phyloP scores from a whole-genome alignment of 2,329 filamentous ascomycete genomes.

The Albifimbria verrucaria region DNA sequence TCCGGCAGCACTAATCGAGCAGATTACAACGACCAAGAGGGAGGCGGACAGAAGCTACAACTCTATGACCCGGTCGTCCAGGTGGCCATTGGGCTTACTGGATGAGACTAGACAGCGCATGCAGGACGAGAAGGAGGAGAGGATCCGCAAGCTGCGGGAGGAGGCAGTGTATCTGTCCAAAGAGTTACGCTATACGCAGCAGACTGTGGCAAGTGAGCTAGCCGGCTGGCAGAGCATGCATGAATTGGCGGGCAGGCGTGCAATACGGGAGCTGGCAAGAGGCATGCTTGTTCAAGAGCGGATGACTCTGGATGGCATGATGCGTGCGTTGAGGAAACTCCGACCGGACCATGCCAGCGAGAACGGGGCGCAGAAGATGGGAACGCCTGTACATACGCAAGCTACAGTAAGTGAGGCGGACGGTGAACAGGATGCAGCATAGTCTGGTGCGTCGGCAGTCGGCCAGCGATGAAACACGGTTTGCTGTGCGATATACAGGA shows the following conservation, averaged over 20 bases:
- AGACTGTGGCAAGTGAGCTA: conserved; percentile 85
- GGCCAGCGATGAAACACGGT: no score
- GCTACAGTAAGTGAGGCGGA: no score
- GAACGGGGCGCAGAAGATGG: conserved; percentile 2
- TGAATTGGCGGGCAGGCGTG: conserved; percentile 70
- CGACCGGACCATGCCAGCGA: conserved; percentile 18
- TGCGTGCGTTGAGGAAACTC: conserved; percentile 69
- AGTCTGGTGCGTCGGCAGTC: no score
- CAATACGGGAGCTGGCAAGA: conserved; percentile 72
- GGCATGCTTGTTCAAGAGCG: conserved; percentile 78
- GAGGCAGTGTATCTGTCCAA: conserved; percentile 73
- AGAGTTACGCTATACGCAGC: conserved; percentile 88
- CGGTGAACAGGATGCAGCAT: no score
- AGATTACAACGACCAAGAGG: conserved; percentile 71
- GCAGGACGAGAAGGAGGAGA: conserved; percentile 80
- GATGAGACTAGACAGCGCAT: conserved; percentile 84
- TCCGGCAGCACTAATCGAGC: conserved; percentile 72
- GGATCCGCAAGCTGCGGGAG: conserved; percentile 64
- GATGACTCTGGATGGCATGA: conserved; percentile 75
- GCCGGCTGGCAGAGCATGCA: conserved; percentile 93
- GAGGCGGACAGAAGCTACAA: conserved; percentile 75
- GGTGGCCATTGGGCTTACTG: conserved; percentile 77
- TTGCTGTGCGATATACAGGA: no score
- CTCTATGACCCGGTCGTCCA: conserved; percentile 68
- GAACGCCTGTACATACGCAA: no score